Percentiles rank a stretch among this genome's conserved stretches.
Conservation (phyloP, 129 eudicot genomes). For the Tagetes erecta region DNA sequence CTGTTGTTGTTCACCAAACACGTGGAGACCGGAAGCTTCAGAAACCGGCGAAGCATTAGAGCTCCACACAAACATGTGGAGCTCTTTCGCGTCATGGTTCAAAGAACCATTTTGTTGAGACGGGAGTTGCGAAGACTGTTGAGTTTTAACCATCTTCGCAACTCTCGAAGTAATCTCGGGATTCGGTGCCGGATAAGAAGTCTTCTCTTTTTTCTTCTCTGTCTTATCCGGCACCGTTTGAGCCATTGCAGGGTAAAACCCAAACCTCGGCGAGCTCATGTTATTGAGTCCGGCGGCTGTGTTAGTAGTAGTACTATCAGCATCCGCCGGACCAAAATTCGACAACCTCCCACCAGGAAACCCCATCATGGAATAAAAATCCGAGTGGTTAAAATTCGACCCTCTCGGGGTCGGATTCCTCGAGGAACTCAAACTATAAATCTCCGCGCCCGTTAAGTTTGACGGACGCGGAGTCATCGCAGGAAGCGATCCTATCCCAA, state of each 20-base stretch:
- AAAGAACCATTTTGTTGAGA: constrained; percentile 29
- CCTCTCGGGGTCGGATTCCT: constrained; percentile 84
- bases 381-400: constrained; percentile 75
- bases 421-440: constrained; percentile 84
- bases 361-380: constrained; percentile 96
- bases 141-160: constrained; percentile 35
- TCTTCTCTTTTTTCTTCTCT: too few species aligned
- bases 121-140: constrained; percentile 18
- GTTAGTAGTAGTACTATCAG: constrained; percentile 64
- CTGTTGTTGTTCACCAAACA: constrained; percentile 38
- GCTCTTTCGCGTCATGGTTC: constrained; percentile 74
- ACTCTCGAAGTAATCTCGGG: constrained; percentile 61
- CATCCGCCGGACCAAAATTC: constrained; percentile 72
- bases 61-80: constrained; percentile 98
- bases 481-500: constrained; percentile 46
- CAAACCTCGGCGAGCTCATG: constrained; percentile 60
- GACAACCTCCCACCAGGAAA: constrained; percentile 72
- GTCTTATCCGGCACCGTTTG: constrained; percentile 29
- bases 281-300: constrained; percentile 53
- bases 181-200: constrained; percentile 84
- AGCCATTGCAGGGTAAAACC: constrained; percentile 49
- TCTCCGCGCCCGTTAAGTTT: constrained; percentile 87
- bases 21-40: constrained; percentile 74
- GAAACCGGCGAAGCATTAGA: constrained; percentile 89
- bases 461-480: constrained; percentile 83